Base-by-base conservation (phyloP, 1,284 basidiomycete genomes). In the Irpex sp. region DNA sequence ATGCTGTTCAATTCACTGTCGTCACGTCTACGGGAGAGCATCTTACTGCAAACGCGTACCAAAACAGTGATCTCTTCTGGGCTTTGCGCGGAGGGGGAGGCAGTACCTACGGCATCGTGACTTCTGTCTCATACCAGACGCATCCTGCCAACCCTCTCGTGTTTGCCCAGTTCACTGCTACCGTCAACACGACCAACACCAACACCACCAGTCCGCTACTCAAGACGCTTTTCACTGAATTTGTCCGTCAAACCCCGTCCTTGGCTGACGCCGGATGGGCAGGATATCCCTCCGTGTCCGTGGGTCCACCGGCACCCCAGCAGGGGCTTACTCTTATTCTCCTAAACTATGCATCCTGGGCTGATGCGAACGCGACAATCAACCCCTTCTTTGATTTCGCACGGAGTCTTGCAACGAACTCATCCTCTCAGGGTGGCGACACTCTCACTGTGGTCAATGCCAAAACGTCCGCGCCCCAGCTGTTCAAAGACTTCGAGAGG, bases 51-150 rank as follows among this genome's bases (percentile, higher is more conserved):
- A 81, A 81, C 63, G 63, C 70, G 3, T 68, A 74, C 63, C 64
- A 70, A n/a, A 71, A 81, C 65, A 3, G 72, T 0, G 77, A 81
- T 62, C 70, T 84, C 4, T 85, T 83, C 70, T 84, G 81, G 77
- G 81, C 82, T 0, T 68, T 84, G 58, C 76, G 80, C 26, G 83
- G 83, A 0, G 82, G 83, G 1, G 82, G 83, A 1, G 80, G 79
- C 3, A 72, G 78, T 3, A 80, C 77, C 8, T 82, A 71, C 61
- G 80, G 78, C 33, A 55, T 43, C 72, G 76, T 76, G 39, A 43
- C 39, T 43, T 43, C 39, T 11, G 39, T 43, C 19, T 79, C 78
- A 1, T 77, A 77, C 69, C 66, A 67, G n/a, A 77, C 79, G 0
- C 76, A 78, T 54, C 74, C 75, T 0, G 43, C 64, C 3, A 13